Conservation (phyloP, 2,329 filamentous ascomycete genomes). For the Alternaria postmessia region DNA sequence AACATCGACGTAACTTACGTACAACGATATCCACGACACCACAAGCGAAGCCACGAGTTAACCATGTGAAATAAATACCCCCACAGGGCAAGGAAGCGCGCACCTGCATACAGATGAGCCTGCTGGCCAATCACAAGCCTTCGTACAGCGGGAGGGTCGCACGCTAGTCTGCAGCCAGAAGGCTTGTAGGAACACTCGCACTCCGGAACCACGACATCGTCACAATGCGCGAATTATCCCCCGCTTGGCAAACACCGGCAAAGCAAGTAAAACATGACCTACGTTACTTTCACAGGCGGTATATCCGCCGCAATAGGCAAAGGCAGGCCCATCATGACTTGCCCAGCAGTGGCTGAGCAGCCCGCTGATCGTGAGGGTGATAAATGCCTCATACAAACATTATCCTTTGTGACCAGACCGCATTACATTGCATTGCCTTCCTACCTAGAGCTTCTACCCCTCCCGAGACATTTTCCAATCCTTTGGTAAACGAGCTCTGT, state of each 20-base stretch:
- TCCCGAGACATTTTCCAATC: background rate
- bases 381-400: constrained; percentile 11
- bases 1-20: background rate
- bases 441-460: background rate
- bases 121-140: background rate
- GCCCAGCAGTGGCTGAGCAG: constrained; percentile 2
- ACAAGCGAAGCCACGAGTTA: background rate
- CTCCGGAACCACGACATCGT: background rate
- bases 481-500: background rate
- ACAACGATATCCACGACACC: background rate
- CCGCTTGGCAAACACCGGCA: background rate
- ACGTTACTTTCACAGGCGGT: background rate
- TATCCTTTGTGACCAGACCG: background rate
- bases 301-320: background rate
- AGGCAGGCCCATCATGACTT: background rate
- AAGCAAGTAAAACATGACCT: background rate
- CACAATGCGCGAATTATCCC: constrained; percentile 6
- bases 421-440: background rate
- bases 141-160: background rate
- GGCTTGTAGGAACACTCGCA: background rate
- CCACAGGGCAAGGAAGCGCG: background rate
- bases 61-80: background rate
- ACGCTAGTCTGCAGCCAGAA: constrained; percentile 2
- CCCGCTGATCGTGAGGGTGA: background rate
- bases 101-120: background rate